A percentile compares a stretch with the other conserved stretches of the same genome.
Evolutionary conservation across 371 early-diverging fungal species (phyloP).

Genomic region (Lichtheimia ornata): DNA sequence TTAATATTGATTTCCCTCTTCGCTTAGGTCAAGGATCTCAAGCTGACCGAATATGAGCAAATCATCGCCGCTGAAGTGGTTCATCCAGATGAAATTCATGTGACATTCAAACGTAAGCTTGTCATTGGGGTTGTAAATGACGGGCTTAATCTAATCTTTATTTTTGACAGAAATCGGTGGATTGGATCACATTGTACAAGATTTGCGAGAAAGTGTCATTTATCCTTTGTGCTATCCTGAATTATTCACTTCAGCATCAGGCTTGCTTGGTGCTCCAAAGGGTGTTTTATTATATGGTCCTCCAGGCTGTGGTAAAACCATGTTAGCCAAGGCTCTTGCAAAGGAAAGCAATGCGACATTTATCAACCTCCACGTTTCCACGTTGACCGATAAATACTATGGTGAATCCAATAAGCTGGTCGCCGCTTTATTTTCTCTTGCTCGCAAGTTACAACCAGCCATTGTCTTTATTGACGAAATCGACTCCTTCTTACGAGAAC

Average conservation of each 20-base stretch:
- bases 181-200: slow-evolving; percentile 87
- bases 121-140: background rate
- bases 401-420: slow-evolving; percentile 96
- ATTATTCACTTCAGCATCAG: slow-evolving; percentile 83
- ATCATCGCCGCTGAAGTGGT: slow-evolving; percentile 93
- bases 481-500: slow-evolving; percentile 93
- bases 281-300: slow-evolving; percentile 96
- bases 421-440: slow-evolving; percentile 89
- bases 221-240: slow-evolving; percentile 92
- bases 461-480: slow-evolving; percentile 99
- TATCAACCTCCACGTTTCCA: slow-evolving; percentile 94
- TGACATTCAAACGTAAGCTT: slow-evolving; percentile 76
- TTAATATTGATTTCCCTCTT: background rate
- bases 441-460: slow-evolving; percentile 90
- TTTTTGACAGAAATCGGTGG: slow-evolving; percentile 83
- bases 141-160: background rate
- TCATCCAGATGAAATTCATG: slow-evolving; percentile 87
- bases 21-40: slow-evolving; percentile 63
- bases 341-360: slow-evolving; percentile 95
- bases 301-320: slow-evolving; percentile 97
- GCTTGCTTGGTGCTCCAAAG: slow-evolving; percentile 90
- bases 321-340: slow-evolving; percentile 97
- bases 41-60: slow-evolving; percentile 90
- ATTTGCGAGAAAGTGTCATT: slow-evolving; percentile 92
- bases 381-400: slow-evolving; percentile 96